These are phyloP conservation scores for Phoenix dactylifera DNA, from an alignment of 176 grass and related monocot species.

Conservation along the genomic window DNA sequence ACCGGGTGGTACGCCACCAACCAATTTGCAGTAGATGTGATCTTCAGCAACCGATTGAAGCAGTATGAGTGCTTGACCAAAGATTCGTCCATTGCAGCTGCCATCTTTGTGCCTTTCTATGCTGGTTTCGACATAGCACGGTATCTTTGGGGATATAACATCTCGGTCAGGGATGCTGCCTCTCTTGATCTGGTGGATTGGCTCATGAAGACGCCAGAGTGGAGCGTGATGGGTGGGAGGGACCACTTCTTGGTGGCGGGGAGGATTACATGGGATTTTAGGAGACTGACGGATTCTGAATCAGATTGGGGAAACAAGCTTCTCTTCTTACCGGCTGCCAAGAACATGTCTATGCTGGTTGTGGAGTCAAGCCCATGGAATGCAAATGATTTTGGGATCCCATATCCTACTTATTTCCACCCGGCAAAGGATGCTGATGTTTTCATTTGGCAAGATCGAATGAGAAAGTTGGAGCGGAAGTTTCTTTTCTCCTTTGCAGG, in stretches of 20 bases:
- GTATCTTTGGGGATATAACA: slow-evolving; percentile 89
- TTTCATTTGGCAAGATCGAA: slow-evolving; percentile 83
- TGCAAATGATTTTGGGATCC: slow-evolving; percentile 83
- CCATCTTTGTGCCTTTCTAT: slow-evolving; percentile 94
- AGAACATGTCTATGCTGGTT: slow-evolving; percentile 95
- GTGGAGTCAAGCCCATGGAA: slow-evolving; percentile 96
- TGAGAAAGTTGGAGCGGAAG: slow-evolving; percentile 69
- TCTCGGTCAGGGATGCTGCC: slow-evolving; percentile 52
- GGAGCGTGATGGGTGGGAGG: slow-evolving; percentile 79
- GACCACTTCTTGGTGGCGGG: slow-evolving; percentile 92
- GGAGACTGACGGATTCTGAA: slow-evolving; percentile 55
- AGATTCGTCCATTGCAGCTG: slow-evolving; percentile 69
- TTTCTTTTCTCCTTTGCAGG: slow-evolving; percentile 93
- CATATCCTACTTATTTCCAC: slow-evolving; percentile 93
- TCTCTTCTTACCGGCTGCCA: slow-evolving; percentile 71
- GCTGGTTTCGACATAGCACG: slow-evolving; percentile 83
- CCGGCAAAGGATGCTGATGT: slow-evolving; percentile 80
- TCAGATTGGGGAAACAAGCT: slow-evolving; percentile 91
- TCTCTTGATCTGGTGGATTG: slow-evolving; percentile 88
- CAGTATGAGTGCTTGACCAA: slow-evolving; percentile 92
- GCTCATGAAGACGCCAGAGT: slow-evolving; percentile 70
- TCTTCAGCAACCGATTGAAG: slow-evolving; percentile 93
- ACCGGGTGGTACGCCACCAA: slow-evolving; percentile 92
- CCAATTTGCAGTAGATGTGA: slow-evolving; percentile 83
- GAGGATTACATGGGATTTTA: slow-evolving; percentile 97